A percentile compares a stretch with the other conserved stretches of the same genome.
phyloP scores from a whole-genome alignment of 495 filamentous ascomycete species.

The Penicillium fimorum region DNA sequence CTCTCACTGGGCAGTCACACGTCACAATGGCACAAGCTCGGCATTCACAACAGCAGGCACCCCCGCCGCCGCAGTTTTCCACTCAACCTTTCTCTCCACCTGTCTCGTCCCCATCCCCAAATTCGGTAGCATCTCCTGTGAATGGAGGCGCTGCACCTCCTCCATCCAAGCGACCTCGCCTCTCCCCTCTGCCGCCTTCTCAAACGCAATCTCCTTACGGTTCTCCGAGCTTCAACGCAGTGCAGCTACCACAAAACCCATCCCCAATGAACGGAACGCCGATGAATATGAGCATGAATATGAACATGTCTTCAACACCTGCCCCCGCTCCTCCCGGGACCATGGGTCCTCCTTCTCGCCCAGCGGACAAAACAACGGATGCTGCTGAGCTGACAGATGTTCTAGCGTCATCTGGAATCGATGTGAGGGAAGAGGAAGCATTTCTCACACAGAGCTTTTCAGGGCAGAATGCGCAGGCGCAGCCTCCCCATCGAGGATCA shows the following conservation, averaged over 20 bases:
- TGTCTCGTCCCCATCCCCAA: conserved; percentile 51
- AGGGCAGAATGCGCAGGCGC: conserved; percentile 44
- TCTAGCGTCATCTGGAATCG: conserved; percentile 73
- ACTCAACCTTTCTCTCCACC: conserved; percentile 54
- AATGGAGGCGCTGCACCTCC: conserved; percentile 44
- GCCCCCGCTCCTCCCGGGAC: conserved; percentile 48
- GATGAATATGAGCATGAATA: conserved; percentile 35
- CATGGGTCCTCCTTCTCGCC: conserved; percentile 82
- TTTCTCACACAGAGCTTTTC: conserved; percentile 61
- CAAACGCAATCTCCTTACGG: conserved; percentile 36
- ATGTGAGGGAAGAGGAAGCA: conserved; percentile 79
- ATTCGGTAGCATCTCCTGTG: conserved; percentile 37
- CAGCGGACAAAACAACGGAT: conserved; percentile 65
- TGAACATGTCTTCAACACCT: conserved; percentile 29
- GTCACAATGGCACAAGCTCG: conserved; percentile 66
- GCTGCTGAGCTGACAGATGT: conserved; percentile 74
- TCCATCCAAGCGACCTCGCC: conserved; percentile 64
- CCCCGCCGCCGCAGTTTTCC: conserved; percentile 46
- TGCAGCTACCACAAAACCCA: conserved; percentile 39
- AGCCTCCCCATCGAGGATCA: conserved; percentile 43
- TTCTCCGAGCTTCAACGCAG: conserved; percentile 47
- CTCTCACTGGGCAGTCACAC: conserved; percentile 24
- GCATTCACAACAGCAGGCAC: conserved; percentile 28
- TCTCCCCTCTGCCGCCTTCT: conserved; percentile 63
- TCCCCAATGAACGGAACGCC: conserved; percentile 34